phyloP scores from a whole-genome alignment of 2,329 filamentous ascomycete species.

The Pseudocercospora cruenta region DNA sequence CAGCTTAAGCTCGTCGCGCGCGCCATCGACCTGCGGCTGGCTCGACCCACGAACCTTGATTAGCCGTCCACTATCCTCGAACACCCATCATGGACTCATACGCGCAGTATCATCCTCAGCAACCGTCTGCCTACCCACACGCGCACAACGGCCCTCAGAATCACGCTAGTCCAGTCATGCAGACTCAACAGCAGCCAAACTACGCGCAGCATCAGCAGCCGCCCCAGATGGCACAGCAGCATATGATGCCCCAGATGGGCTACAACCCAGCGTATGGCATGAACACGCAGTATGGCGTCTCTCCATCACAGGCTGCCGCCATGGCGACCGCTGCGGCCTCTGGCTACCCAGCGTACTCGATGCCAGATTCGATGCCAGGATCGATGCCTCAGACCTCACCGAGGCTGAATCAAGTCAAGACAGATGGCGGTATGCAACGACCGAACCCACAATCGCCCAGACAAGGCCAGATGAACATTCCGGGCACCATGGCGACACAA shows the following conservation, averaged over 20 bases:
- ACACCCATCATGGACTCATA: conserved; percentile 50
- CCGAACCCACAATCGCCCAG: conserved; percentile 75
- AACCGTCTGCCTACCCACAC: conserved; percentile 45
- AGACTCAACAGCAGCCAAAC: conserved; percentile 67
- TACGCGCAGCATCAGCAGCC: conserved; percentile 60
- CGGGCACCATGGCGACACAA: conserved; percentile 49
- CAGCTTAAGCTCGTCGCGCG: conserved; percentile 22
- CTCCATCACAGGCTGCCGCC: conserved; percentile 82
- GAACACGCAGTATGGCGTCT: conserved; percentile 74
- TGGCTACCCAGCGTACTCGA: conserved; percentile 74
- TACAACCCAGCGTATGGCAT: conserved; percentile 76
- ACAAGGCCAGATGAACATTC: conserved; percentile 63
- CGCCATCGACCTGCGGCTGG: conserved; percentile 13
- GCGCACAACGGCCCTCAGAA: conserved; percentile 59
- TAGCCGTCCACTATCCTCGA: conserved; percentile 16
- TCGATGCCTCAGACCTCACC: conserved; percentile 72
- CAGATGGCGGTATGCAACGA: conserved; percentile 56
- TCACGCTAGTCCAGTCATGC: conserved; percentile 74
- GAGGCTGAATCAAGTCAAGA: conserved; percentile 72
- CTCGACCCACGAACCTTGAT: conserved; percentile 28
- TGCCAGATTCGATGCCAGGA: conserved; percentile 67
- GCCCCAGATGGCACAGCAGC: conserved; percentile 61
- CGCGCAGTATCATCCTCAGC: conserved; percentile 52
- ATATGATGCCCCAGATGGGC: conserved; percentile 70
- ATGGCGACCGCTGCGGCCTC: conserved; percentile 94